phyloP scores from a whole-genome alignment of 805 yeast species.

The Martiniozyma abietophila region DNA sequence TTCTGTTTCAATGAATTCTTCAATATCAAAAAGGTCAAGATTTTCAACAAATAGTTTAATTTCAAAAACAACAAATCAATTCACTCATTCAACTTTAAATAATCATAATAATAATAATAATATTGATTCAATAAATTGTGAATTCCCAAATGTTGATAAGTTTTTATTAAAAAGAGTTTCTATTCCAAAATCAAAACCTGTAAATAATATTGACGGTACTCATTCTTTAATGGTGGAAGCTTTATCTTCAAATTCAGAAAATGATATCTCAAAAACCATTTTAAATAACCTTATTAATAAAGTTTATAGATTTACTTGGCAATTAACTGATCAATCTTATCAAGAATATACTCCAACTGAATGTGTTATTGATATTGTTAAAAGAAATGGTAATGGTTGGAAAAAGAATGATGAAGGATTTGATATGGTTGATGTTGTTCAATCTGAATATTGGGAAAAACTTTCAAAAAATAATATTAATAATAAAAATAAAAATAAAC shows the following conservation, averaged over 20 bases:
- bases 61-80: neutral
- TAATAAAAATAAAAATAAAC: neutral
- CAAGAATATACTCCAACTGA: constrained; percentile 56
- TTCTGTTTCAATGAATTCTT: neutral
- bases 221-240: constrained; percentile 11
- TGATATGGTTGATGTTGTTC: constrained; percentile 29
- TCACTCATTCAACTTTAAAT: neutral
- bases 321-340: constrained; percentile 18
- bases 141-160: constrained; percentile 2
- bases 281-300: constrained; percentile 21
- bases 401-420: constrained; percentile 38
- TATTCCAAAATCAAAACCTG: neutral
- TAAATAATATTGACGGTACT: constrained; percentile 2
- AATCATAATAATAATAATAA: neutral
- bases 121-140: neutral
- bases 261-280: constrained; percentile 5
- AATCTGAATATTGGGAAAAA: constrained; percentile 14
- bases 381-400: constrained; percentile 60
- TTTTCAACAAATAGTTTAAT: neutral
- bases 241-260: constrained; percentile 5
- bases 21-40: neutral
- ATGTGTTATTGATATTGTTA: constrained; percentile 65
- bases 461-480: neutral
- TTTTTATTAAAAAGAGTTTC: neutral
- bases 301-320: constrained; percentile 26